Evolutionary conservation across 768 basidiomycete species (phyloP).

Genomic region (Panaeolus cyanescens): DNA sequence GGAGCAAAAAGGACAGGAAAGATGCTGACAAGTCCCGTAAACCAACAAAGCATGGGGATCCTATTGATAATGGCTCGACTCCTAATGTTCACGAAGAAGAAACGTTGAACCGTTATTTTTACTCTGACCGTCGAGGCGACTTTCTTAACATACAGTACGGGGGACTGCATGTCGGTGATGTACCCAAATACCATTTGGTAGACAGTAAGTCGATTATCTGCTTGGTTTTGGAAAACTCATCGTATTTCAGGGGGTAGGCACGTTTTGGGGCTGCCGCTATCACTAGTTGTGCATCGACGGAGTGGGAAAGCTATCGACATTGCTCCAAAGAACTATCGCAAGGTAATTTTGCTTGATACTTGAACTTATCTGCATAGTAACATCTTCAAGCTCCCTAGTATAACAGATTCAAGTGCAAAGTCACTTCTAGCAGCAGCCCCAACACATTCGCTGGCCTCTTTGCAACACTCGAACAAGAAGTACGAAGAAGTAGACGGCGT

Average conservation of each 20-base stretch:
- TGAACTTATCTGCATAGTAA: constrained; percentile 5
- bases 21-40: constrained; percentile 25
- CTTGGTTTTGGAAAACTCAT: constrained; percentile 45
- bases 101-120: constrained; percentile 44
- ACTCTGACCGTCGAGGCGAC: constrained; percentile 71
- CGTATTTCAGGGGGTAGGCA: constrained; percentile 56
- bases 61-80: constrained; percentile 25
- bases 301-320: constrained; percentile 61
- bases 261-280: constrained; percentile 61
- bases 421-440: constrained; percentile 56
- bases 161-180: constrained; percentile 57
- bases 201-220: constrained; percentile 46
- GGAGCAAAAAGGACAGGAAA: constrained; percentile 28
- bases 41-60: constrained; percentile 23
- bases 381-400: constrained; percentile 40
- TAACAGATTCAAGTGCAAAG: constrained; percentile 60
- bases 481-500: constrained; percentile 72
- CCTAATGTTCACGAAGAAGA: constrained; percentile 12
- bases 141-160: constrained; percentile 67
- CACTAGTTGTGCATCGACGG: constrained; percentile 47
- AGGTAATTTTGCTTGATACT: constrained; percentile 32
- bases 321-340: constrained; percentile 40
- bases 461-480: constrained; percentile 38
- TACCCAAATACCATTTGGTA: constrained; percentile 66
- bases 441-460: constrained; percentile 44